Conservation (phyloP, 306 rosid species). For the Hippophae gyantsensis region DNA sequence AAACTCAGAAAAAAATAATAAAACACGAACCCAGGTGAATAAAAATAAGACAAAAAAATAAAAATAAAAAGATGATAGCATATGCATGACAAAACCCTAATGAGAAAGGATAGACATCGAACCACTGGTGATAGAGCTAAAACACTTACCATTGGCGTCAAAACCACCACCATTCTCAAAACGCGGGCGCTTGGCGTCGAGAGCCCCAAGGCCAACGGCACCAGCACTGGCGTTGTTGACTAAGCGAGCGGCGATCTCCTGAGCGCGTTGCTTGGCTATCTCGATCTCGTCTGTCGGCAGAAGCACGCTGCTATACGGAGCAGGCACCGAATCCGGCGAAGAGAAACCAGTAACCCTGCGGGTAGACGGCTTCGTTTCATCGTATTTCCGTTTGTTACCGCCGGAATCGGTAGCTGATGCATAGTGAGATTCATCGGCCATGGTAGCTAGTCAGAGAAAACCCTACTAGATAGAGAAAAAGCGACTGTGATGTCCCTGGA, state of each 20-base stretch:
- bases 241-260: slow-evolving; percentile 91
- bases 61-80: too few species aligned
- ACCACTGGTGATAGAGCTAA: slow-evolving; percentile 27
- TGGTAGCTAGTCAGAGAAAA: slow-evolving; percentile 22
- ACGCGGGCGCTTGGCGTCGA: slow-evolving; percentile 72
- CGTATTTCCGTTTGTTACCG: slow-evolving; percentile 70
- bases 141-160: slow-evolving; percentile 57
- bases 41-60: too few species aligned
- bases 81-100: too few species aligned
- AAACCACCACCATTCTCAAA: slow-evolving; percentile 67
- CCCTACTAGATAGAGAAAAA: slow-evolving; percentile 31
- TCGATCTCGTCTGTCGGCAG: slow-evolving; percentile 62
- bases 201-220: slow-evolving; percentile 17
- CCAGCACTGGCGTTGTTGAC: slow-evolving; percentile 26
- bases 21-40: background rate
- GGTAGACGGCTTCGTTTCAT: slow-evolving; percentile 38
- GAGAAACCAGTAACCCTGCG: slow-evolving; percentile 67
- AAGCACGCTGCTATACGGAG: slow-evolving; percentile 53
- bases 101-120: background rate
- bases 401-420: slow-evolving; percentile 44
- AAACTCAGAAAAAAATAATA: background rate
- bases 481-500: slow-evolving; percentile 17
- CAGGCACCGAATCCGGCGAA: slow-evolving; percentile 39
- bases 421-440: slow-evolving; percentile 75
- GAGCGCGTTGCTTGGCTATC: slow-evolving; percentile 83